Evolutionary conservation across 345 rosid species (phyloP).

Genomic region (Turnera subulata): DNA sequence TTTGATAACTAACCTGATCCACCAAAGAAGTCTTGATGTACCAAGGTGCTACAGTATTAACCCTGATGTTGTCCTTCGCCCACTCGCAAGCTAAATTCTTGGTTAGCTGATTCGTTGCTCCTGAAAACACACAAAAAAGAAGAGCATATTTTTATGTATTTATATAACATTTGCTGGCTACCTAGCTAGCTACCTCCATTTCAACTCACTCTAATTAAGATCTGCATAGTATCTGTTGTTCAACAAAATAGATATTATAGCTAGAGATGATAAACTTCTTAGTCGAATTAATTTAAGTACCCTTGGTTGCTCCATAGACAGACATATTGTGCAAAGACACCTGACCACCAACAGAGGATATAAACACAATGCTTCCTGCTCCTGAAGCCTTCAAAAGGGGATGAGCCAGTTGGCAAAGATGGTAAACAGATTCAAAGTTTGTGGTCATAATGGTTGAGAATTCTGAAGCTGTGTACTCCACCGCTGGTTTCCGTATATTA

Average conservation of each 20-base stretch:
- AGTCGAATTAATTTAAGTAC: background rate
- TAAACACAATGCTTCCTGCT: slow-evolving; percentile 8
- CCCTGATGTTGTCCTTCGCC: slow-evolving; percentile 87
- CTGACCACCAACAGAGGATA: slow-evolving; percentile 7
- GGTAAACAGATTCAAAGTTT: slow-evolving; percentile 15
- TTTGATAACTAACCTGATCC: too few species aligned
- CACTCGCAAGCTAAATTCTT: slow-evolving; percentile 86
- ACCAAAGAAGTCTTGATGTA: slow-evolving; percentile 76
- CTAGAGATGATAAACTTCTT: too few species aligned
- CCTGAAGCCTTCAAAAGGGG: slow-evolving; percentile 6
- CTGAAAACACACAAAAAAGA: slow-evolving; percentile 22
- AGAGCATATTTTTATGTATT: too few species aligned
- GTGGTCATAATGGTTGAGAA: slow-evolving; percentile 8
- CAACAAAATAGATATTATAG: too few species aligned
- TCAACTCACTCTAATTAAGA: too few species aligned
- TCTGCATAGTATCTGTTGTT: too few species aligned
- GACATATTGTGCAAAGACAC: background rate
- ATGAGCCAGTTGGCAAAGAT: slow-evolving; percentile 16
- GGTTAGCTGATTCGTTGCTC: slow-evolving; percentile 79
- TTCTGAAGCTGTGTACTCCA: slow-evolving; percentile 11
- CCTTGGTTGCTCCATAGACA: slow-evolving; percentile 17
- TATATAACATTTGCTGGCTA: too few species aligned
- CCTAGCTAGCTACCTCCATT: too few species aligned
- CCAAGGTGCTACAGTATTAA: slow-evolving; percentile 82
- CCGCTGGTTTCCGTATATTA: background rate